A percentile compares a stretch with the other conserved stretches of the same genome.
Conservation (phyloP, 2,329 filamentous ascomycete genomes). For the Myriosclerotinia scirpicola region DNA sequence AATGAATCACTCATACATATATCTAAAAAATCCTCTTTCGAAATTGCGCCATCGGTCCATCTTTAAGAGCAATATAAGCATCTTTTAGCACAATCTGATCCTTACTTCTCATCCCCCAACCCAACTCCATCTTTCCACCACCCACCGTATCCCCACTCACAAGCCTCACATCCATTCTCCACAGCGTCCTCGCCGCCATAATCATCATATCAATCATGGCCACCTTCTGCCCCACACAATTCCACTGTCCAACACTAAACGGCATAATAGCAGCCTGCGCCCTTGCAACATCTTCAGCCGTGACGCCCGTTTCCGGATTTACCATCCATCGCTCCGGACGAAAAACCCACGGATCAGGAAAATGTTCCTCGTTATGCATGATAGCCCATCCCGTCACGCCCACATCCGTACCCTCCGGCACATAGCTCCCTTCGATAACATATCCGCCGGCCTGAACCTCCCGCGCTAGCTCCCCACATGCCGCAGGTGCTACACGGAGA, state of each 20-base stretch:
- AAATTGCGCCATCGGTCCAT: constrained; percentile 15
- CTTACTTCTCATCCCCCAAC: constrained; percentile 5
- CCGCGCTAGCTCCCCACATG: constrained; percentile 17
- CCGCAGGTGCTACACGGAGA: background rate
- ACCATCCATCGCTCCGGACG: constrained; percentile 49
- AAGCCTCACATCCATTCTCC: constrained; percentile 25
- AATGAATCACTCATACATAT: too few species aligned
- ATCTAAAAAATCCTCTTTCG: background rate
- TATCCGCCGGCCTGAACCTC: constrained; percentile 30
- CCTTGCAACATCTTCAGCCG: constrained; percentile 1
- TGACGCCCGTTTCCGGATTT: background rate
- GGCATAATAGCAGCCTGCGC: constrained; percentile 33
- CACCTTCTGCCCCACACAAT: constrained; percentile 35
- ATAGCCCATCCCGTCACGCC: constrained; percentile 48
- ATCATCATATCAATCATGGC: constrained; percentile 34
- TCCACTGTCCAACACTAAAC: constrained; percentile 33
- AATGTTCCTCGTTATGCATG: constrained; percentile 48
- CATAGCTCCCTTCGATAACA: constrained; percentile 34
- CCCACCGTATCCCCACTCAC: constrained; percentile 46
- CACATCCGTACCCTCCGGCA: constrained; percentile 46
- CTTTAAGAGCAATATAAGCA: background rate
- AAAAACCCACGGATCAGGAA: constrained; percentile 44
- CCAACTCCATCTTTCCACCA: constrained; percentile 50
- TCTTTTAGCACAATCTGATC: background rate
- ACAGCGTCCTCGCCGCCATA: constrained; percentile 28